These are phyloP conservation scores for Nitzschia sp. DNA, from an alignment of 108 stramenopile genomes.

Conservation along the genomic window DNA sequence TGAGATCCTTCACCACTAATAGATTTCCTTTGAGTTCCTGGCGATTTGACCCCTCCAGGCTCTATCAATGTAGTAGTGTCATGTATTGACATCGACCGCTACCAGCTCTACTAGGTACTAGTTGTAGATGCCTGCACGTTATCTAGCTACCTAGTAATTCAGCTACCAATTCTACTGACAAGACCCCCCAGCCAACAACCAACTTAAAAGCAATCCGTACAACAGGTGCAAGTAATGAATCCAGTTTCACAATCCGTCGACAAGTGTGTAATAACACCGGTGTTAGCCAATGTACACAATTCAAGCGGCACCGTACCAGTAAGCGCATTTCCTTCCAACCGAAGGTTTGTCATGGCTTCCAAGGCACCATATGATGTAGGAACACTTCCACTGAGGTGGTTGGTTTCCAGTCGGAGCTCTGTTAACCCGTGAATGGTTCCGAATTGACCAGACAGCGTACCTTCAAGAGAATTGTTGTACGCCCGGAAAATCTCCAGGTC, in stretches of 20 bases:
- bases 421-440: conserved; percentile 20
- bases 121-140: too few species aligned
- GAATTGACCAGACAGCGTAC: conserved; percentile 38
- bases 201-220: conserved; percentile 28
- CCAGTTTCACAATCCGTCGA: conserved; percentile 19
- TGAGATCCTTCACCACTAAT: too few species aligned
- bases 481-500: conserved; percentile 18
- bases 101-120: too few species aligned
- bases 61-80: too few species aligned
- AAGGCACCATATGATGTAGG: conserved; percentile 42
- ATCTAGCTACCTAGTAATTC: too few species aligned
- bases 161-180: too few species aligned
- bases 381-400: conserved; percentile 53
- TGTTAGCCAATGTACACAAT: conserved; percentile 9
- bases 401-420: conserved; percentile 47
- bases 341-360: conserved; percentile 7
- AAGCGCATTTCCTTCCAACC: conserved; percentile 17
- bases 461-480: conserved; percentile 32
- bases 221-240: conserved; percentile 16
- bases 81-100: too few species aligned
- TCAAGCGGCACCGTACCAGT: conserved; percentile 22
- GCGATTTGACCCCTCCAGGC: too few species aligned
- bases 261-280: conserved; percentile 1
- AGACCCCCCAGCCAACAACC: neutral
- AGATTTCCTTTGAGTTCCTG: too few species aligned